Base-by-base conservation (phyloP, 176 grass and related monocot genomes). In the Musa troglodytarum region DNA sequence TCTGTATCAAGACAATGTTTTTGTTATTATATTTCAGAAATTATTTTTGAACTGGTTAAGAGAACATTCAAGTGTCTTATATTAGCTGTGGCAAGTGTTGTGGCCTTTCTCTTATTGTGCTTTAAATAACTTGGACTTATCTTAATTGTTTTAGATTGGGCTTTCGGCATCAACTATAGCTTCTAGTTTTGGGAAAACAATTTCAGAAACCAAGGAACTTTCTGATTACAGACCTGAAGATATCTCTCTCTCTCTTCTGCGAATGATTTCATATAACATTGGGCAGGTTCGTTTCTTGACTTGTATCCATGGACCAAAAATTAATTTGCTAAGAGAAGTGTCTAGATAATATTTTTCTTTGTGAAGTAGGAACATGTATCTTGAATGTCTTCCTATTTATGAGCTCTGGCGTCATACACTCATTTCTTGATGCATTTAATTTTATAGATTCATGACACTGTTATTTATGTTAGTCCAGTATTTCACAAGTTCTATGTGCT, bases 221-320 rank as follows among this genome's bases (percentile, higher is more conserved):
- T 91, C 88, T 22, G 94, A 91, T 77, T 98, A 98, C 80, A 88
- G 80, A 81, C 94, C 90, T 22, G 94, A 98, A 82, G 94, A 98
- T 89, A 91, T 98, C 81, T 98, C 94, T 71, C 94, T 98, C 78
- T 98, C 94, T 53, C 86, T 98, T 50, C 73, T 98, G 69, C 88
- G 94, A 75, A 98, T 98, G 94, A 93, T 98, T 79, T 98, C 94
- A 73, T 98, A 98, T 71, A 98, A 98, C 76, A 98, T 98, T 80
- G 94, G 94, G 3, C 94, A 98, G 94, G 94, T 93, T 84, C 65
- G 64, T 64, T 64, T 26, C 20, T 16, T 11, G 1, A 15, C 53
- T n/a, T 59, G 15, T 71, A 21, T 19, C 11, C 16, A 7, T 71
- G 3, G 7, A 52, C 9, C 50, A 20, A 51, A 51, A 65, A 26